Conservation (phyloP, 148 eudicot species). For the Suaeda aralocaspica region DNA sequence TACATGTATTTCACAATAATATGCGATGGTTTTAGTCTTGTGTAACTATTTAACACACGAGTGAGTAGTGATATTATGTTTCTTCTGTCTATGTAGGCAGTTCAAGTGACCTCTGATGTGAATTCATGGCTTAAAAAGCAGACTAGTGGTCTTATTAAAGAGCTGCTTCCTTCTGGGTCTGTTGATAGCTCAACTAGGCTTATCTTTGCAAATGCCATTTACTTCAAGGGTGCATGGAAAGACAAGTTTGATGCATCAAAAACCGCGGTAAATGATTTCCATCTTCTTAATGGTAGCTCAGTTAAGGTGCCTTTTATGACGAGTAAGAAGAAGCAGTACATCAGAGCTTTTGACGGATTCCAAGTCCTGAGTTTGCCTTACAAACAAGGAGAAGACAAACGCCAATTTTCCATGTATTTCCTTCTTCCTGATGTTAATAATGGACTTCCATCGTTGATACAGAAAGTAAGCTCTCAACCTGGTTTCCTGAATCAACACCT, state of each 20-base stretch:
- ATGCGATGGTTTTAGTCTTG: too few relatives aligned
- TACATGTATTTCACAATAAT: too few relatives aligned
- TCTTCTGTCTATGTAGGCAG: conserved; percentile 44
- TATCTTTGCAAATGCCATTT: conserved; percentile 75
- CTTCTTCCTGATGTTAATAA: conserved; percentile 72
- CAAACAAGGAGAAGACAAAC: conserved; percentile 65
- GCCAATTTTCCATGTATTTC: conserved; percentile 73
- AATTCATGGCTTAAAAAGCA: conserved; percentile 80
- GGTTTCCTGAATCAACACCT: conserved; percentile 56
- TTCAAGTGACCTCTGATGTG: conserved; percentile 57
- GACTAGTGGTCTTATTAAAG: conserved; percentile 79
- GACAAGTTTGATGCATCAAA: conserved; percentile 57
- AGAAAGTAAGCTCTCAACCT: conserved; percentile 46
- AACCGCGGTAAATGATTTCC: conserved; percentile 60
- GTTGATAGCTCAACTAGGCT: conserved; percentile 61
- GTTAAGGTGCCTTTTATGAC: conserved; percentile 85
- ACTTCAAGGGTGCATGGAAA: conserved; percentile 86
- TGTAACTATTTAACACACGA: too few relatives aligned
- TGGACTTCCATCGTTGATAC: conserved; percentile 50
- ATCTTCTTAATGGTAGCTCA: conserved; percentile 58
- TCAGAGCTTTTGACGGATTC: conserved; percentile 51
- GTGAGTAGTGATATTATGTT: conserved; percentile 5
- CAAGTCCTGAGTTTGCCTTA: conserved; percentile 71
- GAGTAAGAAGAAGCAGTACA: conserved; percentile 57
- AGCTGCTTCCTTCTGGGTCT: conserved; percentile 70